Evolutionary conservation across 495 filamentous ascomycete species (phyloP), one percentile per base, ranked within the genome.

Genomic region (Podospora didyma): DNA sequence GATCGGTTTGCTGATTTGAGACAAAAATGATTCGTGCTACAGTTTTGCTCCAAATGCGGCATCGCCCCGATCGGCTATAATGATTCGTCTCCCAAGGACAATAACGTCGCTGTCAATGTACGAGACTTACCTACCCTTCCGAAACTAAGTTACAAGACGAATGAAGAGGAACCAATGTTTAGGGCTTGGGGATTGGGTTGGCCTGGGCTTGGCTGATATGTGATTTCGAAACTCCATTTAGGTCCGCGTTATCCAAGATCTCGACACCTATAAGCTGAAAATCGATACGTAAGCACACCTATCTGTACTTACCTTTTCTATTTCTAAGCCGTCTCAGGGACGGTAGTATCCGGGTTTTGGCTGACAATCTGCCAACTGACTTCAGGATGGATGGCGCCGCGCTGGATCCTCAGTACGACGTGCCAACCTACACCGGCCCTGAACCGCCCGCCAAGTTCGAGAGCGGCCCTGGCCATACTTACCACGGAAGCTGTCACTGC

Each of bases 401-500:
- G 1, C 39, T 61, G 26, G 61, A 61, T 5, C 50, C 63, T 1
- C 41, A 56, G 7, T 77, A 78, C 62, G 52, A 66, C 1, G 41
- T 67, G 3, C 59, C 73, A 3, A 48, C 51, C 1, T 78, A 68
- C 62, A 68, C 62, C 14, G 78, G 77, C 7, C 53, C 68, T 3
- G 65, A 74, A 26, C 78, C 78, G 19, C 53, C 64, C 2, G 63
- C 63, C 7, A 65, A 56, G 10, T 58, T 72, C 49, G 71, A 75
- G 10, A 64, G 66, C 23, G 71, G 58, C 10, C 73, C 71, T 4
- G 39, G 12, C 4, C 39, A 42, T 54, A 31, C 73, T 2, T 79
- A 80, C 54, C 71, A 69, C 26, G 79, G 79, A 7, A 73, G 73
- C 61, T 82, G 79, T 64, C 79, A 81, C 59, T 82, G 79, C 60